A percentile compares a stretch with the other conserved stretches of the same genome.
These are phyloP conservation scores for Solanum pennellii DNA, from an alignment of 257 asterid species.

Conservation along the genomic window DNA sequence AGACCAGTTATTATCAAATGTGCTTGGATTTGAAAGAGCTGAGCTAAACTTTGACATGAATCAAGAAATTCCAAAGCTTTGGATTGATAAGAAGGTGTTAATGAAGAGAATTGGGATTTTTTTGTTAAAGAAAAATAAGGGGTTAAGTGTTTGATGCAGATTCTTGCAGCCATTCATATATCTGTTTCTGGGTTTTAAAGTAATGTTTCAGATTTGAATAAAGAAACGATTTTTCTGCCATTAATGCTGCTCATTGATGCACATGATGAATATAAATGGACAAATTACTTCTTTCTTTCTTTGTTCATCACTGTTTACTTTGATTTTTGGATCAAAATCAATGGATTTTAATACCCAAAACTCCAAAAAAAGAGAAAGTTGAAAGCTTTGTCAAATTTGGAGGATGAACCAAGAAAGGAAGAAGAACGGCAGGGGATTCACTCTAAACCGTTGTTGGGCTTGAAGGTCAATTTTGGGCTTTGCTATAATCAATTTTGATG, in stretches of 20 bases:
- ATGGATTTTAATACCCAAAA: not conserved
- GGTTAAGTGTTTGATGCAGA: not conserved
- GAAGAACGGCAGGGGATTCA: not conserved
- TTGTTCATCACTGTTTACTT: not conserved
- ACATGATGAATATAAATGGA: not conserved
- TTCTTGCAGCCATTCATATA: not conserved
- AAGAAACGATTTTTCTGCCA: not conserved
- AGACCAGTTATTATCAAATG: conserved; percentile 41
- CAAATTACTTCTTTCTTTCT: not conserved
- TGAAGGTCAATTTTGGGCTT: not conserved
- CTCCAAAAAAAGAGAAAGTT: not conserved
- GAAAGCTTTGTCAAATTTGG: not conserved
- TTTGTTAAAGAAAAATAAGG: not conserved
- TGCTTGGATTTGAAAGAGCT: conserved; percentile 52
- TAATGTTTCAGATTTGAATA: not conserved
- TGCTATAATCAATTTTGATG: not conserved
- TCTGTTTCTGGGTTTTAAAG: not conserved
- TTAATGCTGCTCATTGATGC: not conserved
- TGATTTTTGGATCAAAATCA: not conserved
- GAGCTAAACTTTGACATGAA: conserved; percentile 26
- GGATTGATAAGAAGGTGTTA: not conserved
- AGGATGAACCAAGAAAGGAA: not conserved
- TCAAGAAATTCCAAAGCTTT: conserved; percentile 33
- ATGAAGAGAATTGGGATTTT: not conserved
- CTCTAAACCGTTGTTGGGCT: not conserved